Evolutionary conservation across 768 basidiomycete species (phyloP).

Genomic region (Auricularia sp.): DNA sequence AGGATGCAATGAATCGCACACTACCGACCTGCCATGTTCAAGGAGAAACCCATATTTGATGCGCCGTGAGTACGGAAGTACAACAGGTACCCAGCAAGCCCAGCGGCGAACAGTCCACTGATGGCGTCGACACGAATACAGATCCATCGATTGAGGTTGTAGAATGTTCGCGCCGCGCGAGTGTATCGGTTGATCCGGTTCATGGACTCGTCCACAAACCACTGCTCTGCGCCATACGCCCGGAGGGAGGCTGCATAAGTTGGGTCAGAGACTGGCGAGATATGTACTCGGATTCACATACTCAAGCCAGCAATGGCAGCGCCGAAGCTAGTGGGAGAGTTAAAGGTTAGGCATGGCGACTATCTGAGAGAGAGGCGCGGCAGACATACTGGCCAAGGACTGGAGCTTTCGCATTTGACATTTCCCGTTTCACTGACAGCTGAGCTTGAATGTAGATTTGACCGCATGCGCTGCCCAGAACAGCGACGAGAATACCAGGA

Average conservation of each 20-base stretch:
- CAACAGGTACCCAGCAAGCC: conserved; percentile 26
- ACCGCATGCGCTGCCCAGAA: conserved; percentile 19
- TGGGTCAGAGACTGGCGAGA: too few relatives aligned
- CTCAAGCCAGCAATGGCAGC: conserved; percentile 23
- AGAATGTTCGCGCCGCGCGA: conserved; percentile 12
- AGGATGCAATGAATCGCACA: background rate
- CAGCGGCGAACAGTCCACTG: conserved; percentile 26
- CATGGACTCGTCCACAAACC: conserved; percentile 16
- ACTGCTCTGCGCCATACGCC: conserved; percentile 25
- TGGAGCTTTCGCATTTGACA: conserved; percentile 24
- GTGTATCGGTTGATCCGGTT: conserved; percentile 23
- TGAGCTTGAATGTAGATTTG: conserved; percentile 30
- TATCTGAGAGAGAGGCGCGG: too few relatives aligned
- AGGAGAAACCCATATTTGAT: background rate
- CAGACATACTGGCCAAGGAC: conserved; percentile 26
- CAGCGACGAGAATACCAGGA: conserved; percentile 11
- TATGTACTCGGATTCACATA: conserved; percentile 7
- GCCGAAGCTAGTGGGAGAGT: too few relatives aligned
- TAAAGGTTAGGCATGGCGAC: too few relatives aligned
- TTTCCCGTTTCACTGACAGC: conserved; percentile 28
- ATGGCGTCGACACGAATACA: conserved; percentile 25
- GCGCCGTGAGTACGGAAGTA: conserved; percentile 15
- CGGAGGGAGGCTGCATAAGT: conserved; percentile 20
- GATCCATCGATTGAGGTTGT: conserved; percentile 14
- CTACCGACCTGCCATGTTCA: background rate